Conservation (phyloP, 108 stramenopile genomes). For the Cyclotella atomus region DNA sequence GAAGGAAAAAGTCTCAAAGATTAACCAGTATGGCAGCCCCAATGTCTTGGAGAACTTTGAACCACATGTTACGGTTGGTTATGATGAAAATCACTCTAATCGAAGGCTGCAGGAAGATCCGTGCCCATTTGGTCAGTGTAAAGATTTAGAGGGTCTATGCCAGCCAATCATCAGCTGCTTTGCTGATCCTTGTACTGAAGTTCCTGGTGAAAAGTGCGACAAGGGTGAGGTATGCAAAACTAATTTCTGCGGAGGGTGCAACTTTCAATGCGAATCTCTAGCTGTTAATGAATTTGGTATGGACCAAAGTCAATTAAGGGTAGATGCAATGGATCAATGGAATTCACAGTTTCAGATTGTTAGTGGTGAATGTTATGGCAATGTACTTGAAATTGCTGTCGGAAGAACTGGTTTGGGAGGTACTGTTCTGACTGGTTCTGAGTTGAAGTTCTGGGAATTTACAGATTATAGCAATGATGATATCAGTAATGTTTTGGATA, state of each 20-base stretch:
- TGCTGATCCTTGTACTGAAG: not conserved
- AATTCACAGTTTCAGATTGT: not conserved
- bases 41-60: constrained; percentile 49
- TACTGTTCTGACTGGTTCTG: constrained; percentile 37
- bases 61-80: constrained; percentile 61
- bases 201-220: not conserved
- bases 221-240: not conserved
- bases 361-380: constrained; percentile 1
- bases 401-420: constrained; percentile 27
- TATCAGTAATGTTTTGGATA: not conserved
- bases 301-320: constrained; percentile 14
- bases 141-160: not conserved
- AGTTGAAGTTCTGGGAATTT: constrained; percentile 30
- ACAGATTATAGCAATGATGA: not conserved
- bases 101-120: not conserved
- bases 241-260: not conserved
- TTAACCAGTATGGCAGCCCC: constrained; percentile 47
- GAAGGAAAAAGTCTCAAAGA: constrained; percentile 17
- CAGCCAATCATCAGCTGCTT: not conserved
- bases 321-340: constrained; percentile 41
- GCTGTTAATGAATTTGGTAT: too few relatives aligned
- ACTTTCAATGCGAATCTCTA: not conserved
- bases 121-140: not conserved
- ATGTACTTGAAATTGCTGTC: constrained; percentile 18
- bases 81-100: constrained; percentile 31